Base-by-base conservation (phyloP, 495 filamentous ascomycete species). In the Penicillium coprophilum region DNA sequence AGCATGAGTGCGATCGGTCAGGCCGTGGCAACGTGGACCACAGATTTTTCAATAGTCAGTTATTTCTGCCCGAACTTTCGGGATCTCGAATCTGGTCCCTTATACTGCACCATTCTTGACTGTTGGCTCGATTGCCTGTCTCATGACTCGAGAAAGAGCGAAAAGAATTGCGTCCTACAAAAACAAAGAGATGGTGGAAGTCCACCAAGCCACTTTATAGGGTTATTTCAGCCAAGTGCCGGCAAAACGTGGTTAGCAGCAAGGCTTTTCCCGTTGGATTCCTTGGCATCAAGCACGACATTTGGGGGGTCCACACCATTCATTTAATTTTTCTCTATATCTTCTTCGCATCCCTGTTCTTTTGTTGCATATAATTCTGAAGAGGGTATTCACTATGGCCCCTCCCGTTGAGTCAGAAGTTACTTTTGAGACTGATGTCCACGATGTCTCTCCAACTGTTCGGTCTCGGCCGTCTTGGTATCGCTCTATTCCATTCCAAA, bases 1-100 rank as follows among this genome's bases (percentile, higher is more conserved):
- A 71, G 66, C 20, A 72, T 72, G 66, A 74, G 71, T 46, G 62
- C 71, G 6, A 69, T 73, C n/a, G 71, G 70, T 6, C 69, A 72
- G 58, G 71, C 69, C 9, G 70, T 71, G 40, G 61, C 56, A 9
- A 69, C 64, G 0, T 65, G 65, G 39, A 71, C 69, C 69, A 19
- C 69, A 71, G 34, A 55, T 72, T 9, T 59, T 69, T 11, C 69
- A 71, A 41, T 71, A 61, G 46, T 62, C 67, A 3, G 69, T 69
- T 28, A 66, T 57, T 17, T 45, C 58, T 10, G 66, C 66, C 63
- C 68, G 12, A 52, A 64, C 23, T 72, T 73, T 19, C 60, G 48
- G 15, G 59, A 65, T 66, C 9, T 59, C 52, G 13, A 63, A 52
- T 46, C 7, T 63, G 52, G 32, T 28, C 13, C 39, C 19, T 28